These are phyloP conservation scores for Aspergillus latus DNA, from an alignment of 2,329 filamentous ascomycete genomes.

Conservation along the genomic window DNA sequence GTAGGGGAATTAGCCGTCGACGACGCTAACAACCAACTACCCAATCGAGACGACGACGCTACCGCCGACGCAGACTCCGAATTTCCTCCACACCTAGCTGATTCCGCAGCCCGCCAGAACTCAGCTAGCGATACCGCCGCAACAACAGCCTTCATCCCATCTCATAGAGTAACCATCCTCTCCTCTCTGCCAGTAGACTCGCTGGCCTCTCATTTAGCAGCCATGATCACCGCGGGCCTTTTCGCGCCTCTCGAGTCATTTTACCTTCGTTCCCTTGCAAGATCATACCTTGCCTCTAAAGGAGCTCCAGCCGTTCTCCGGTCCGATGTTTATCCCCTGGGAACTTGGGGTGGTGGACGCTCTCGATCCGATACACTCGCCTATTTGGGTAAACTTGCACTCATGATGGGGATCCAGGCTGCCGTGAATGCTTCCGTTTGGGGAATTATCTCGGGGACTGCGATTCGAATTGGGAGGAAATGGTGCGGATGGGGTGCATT, in stretches of 20 bases:
- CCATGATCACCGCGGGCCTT: slow-evolving; percentile 37
- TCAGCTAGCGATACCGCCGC: slow-evolving; percentile 2
- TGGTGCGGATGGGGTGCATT: slow-evolving; percentile 43
- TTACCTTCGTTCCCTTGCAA: slow-evolving; percentile 41
- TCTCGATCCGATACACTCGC: slow-evolving; percentile 30
- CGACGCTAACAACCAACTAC: slow-evolving; percentile 18
- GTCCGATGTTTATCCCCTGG: slow-evolving; percentile 34
- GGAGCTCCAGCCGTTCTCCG: slow-evolving; percentile 23
- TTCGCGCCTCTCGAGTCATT: slow-evolving; percentile 44
- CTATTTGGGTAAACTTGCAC: slow-evolving; percentile 38
- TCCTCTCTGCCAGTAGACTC: slow-evolving; percentile 45
- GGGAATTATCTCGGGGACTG: slow-evolving; percentile 38
- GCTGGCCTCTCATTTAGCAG: slow-evolving; percentile 43
- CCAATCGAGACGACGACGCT: slow-evolving; percentile 3
- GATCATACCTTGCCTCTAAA: slow-evolving; percentile 35
- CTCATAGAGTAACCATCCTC: slow-evolving; percentile 45
- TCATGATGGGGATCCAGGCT: slow-evolving; percentile 40
- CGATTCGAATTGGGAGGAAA: slow-evolving; percentile 41
- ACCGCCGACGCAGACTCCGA: slow-evolving; percentile 4
- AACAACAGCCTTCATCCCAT: slow-evolving; percentile 13
- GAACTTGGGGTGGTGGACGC: slow-evolving; percentile 38
- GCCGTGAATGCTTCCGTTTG: slow-evolving; percentile 40
- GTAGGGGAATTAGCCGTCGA: slow-evolving; percentile 32
- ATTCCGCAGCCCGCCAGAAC: slow-evolving; percentile 20
- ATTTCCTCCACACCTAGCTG: slow-evolving; percentile 20